Base-by-base conservation (phyloP, 192 early-diverging fungal species). In the Diversispora epigaea region DNA sequence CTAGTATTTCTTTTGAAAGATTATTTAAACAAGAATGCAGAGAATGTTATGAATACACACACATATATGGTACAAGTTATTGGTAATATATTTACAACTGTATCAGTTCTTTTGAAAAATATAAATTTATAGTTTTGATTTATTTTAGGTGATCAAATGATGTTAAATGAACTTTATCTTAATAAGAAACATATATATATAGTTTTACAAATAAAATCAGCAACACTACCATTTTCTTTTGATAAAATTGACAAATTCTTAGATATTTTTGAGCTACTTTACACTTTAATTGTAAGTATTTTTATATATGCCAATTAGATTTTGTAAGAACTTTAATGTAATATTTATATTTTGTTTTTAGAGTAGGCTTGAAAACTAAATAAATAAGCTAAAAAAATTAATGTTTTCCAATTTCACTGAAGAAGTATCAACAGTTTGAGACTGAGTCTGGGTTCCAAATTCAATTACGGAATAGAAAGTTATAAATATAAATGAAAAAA, bases 1-100 rank as follows among this genome's bases (percentile, higher is more conserved):
- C 39, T 61, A 46, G n/a, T 73, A 0, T 73, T 58, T 62, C 12
- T 73, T 4, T n/a, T 73, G 41, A 49, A 43, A 61, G 58, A 49
- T 15, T 63, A 73, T 62, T 73, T 73, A 61, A 43, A 73, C n/a
- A 73, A 73, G 45, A 49, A 49, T 63, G 21, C 58, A 50, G 21
- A 22, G 12, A 50, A 47, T 8, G 71, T 4, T 32, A 73, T 12
- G 43, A 45, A 73, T 49, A 62, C 62, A 3, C 1, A 41, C 5
- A 58, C 55, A 41, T 71, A 57, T 15, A 58, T 73, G 44, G 60
- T 73, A 14, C 71, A 73, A 32, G 21, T 45, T 73, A 73, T 73
- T 49, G 60, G 71, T 73, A 73, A 73, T 73, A 4, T 44, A 54
- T 71, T 71, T 21, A 44, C 56, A 45, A 61, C 15, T 47, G 9